phyloP scores from a whole-genome alignment of 352 stramenopile genomes.

The Globisporangium irregulare region DNA sequence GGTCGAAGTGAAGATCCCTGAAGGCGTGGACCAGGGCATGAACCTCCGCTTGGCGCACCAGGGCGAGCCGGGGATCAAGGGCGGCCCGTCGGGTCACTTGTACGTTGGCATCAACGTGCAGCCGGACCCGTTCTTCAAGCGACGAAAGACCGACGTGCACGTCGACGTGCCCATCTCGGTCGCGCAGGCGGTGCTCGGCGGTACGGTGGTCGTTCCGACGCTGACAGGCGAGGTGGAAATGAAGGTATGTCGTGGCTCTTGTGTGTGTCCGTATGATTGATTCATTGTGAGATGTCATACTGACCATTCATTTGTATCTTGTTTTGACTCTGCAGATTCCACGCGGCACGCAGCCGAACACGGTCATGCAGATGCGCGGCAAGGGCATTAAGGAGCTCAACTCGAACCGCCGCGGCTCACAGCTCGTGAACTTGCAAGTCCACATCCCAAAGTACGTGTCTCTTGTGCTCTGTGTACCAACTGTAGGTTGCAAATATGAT shows the following conservation, averaged over 20 bases:
- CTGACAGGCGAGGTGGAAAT: conserved; percentile 97
- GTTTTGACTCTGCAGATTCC: conserved; percentile 51
- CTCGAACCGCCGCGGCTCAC: conserved; percentile 91
- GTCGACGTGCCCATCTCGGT: conserved; percentile 93
- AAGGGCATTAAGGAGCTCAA: conserved; percentile 96
- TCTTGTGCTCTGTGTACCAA: background rate
- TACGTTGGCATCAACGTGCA: conserved; percentile 94
- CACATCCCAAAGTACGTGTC: conserved; percentile 91
- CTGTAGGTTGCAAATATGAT: background rate
- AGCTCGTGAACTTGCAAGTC: conserved; percentile 97
- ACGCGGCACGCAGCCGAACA: conserved; percentile 93
- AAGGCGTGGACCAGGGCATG: conserved; percentile 95
- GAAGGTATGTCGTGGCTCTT: conserved; percentile 60
- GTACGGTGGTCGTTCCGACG: conserved; percentile 95
- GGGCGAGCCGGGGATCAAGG: conserved; percentile 82
- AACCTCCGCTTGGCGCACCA: conserved; percentile 93
- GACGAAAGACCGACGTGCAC: conserved; percentile 93
- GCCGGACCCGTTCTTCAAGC: conserved; percentile 94
- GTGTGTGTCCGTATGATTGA: background rate
- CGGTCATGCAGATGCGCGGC: conserved; percentile 94
- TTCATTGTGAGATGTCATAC: background rate
- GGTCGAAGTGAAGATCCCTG: conserved; percentile 93
- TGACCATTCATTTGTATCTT: background rate
- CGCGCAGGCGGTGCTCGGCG: conserved; percentile 91
- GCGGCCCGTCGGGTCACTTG: conserved; percentile 90